Conservation (phyloP, 2,329 filamentous ascomycete genomes). For the Colletotrichum magnum region DNA sequence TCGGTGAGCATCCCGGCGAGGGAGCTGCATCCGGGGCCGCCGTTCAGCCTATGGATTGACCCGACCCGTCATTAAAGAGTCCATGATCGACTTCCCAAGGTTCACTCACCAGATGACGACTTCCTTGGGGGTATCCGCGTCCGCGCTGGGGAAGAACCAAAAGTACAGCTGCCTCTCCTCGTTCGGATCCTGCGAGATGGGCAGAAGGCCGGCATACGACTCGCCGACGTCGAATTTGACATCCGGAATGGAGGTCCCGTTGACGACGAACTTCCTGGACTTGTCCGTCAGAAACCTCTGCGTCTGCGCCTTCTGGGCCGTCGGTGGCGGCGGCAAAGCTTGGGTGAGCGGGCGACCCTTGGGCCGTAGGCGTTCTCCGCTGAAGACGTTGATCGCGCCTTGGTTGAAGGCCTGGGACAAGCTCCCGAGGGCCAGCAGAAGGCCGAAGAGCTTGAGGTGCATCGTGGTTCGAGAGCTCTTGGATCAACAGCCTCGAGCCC, state of each 20-base stretch:
- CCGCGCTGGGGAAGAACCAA: constrained; percentile 76
- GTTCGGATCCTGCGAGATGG: constrained; percentile 64
- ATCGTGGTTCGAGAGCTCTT: too few species aligned
- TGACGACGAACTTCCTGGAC: constrained; percentile 65
- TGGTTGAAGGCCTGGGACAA: too few species aligned
- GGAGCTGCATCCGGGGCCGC: constrained; percentile 67
- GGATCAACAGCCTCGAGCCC: too few species aligned
- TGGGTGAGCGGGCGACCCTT: too few species aligned
- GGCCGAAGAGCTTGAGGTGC: too few species aligned
- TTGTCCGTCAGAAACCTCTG: too few species aligned
- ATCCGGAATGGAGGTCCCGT: constrained; percentile 76
- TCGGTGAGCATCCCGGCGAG: constrained; percentile 81
- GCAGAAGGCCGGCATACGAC: constrained; percentile 74
- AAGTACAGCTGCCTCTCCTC: constrained; percentile 71
- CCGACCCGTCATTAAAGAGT: background rate
- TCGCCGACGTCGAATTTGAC: constrained; percentile 78
- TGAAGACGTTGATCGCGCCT: too few species aligned
- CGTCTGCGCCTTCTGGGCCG: too few species aligned
- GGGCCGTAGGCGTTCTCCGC: too few species aligned
- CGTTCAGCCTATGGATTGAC: constrained; percentile 24
- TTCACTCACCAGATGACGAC: constrained; percentile 68
- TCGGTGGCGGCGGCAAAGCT: too few species aligned
- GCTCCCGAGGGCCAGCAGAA: too few species aligned
- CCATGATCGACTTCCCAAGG: accelerated
- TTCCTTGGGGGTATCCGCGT: constrained; percentile 66